These are phyloP conservation scores for Hordeum pubiflorum DNA, from an alignment of 202 grass and related monocot genomes.

Conservation along the genomic window DNA sequence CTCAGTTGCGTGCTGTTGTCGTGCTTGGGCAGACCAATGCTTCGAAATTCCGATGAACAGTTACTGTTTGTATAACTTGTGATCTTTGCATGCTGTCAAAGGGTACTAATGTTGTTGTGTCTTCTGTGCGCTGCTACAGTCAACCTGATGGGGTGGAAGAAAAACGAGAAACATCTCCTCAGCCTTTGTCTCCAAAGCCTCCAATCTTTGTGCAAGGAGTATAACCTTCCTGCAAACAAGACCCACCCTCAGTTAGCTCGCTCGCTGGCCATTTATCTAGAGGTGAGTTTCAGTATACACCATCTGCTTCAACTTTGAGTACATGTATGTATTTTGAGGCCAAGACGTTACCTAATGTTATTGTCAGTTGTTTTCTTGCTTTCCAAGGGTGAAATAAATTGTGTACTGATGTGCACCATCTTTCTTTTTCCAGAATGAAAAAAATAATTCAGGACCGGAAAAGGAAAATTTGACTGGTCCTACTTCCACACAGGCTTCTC, in stretches of 20 bases:
- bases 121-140: not conserved
- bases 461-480: conserved; percentile 17
- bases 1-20: not conserved
- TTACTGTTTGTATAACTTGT: not conserved
- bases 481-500: conserved; percentile 24
- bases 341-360: conserved; percentile 3
- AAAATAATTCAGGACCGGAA: conserved; percentile 26
- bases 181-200: conserved; percentile 54
- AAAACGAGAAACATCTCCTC: conserved; percentile 50
- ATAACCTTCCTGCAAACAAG: conserved; percentile 69
- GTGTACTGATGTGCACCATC: not conserved
- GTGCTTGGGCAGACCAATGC: not conserved
- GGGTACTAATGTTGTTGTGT: not conserved
- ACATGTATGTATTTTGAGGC: not conserved
- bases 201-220: conserved; percentile 68
- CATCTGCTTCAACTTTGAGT: not conserved
- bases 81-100: not conserved
- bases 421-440: conserved; percentile 28
- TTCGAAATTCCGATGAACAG: not conserved
- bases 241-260: conserved; percentile 51
- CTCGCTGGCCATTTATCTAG: conserved; percentile 47
- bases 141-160: conserved; percentile 47
- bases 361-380: not conserved
- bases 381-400: not conserved
- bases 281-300: conserved; percentile 42